Conservation (phyloP, 371 early-diverging fungal genomes). For the Mortierella sp. region DNA sequence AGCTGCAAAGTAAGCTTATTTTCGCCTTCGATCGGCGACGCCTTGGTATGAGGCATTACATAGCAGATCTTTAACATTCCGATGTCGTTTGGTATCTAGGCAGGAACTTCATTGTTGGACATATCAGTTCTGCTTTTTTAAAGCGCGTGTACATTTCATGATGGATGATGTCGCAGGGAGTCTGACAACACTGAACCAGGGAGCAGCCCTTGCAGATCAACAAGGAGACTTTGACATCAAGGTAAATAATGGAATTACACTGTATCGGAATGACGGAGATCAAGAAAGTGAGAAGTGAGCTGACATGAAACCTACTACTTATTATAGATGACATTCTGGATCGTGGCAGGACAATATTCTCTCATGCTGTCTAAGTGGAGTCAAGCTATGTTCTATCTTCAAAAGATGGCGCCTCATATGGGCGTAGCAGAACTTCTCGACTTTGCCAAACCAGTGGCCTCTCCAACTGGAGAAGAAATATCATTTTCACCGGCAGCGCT, state of each 20-base stretch:
- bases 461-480: neutral
- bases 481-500: neutral
- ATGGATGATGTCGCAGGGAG: constrained; percentile 47
- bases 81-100: constrained; percentile 13
- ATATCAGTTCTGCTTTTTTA: constrained; percentile 47
- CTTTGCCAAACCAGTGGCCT: neutral
- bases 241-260: constrained; percentile 3
- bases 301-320: neutral
- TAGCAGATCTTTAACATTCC: too few relatives aligned
- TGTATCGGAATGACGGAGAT: neutral
- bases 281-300: neutral
- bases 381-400: constrained; percentile 37
- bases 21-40: neutral
- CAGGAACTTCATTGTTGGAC: constrained; percentile 41
- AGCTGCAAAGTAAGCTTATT: constrained; percentile 34
- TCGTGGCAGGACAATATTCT: constrained; percentile 52
- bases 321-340: constrained; percentile 52
- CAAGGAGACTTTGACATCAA: constrained; percentile 49
- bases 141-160: constrained; percentile 40
- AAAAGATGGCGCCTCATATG: constrained; percentile 38
- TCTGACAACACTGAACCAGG: constrained; percentile 32
- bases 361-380: constrained; percentile 50
- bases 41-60: neutral
- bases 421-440: constrained; percentile 15
- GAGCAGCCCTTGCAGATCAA: constrained; percentile 38